These are phyloP conservation scores for Pythium pyrilobum DNA, from an alignment of 352 stramenopile genomes.

Conservation along the genomic window DNA sequence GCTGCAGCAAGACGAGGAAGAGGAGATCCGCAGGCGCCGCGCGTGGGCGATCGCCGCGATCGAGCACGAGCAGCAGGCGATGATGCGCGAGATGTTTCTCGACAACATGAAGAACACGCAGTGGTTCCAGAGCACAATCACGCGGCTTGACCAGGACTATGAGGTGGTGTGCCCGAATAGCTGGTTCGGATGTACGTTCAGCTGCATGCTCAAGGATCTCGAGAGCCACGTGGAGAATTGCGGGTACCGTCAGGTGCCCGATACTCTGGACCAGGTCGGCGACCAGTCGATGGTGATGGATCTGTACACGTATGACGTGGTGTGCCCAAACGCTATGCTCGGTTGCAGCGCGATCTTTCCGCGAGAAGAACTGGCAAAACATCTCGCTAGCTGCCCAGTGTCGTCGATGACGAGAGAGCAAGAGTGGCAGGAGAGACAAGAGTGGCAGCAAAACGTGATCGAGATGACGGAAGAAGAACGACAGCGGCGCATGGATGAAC, in stretches of 20 bases:
- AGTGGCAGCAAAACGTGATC: slow-evolving; percentile 61
- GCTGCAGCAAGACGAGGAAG: slow-evolving; percentile 70
- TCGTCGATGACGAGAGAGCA: slow-evolving; percentile 69
- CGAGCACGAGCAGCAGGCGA: slow-evolving; percentile 75
- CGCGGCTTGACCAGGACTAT: slow-evolving; percentile 71
- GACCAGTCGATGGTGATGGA: slow-evolving; percentile 49
- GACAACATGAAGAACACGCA: slow-evolving; percentile 88
- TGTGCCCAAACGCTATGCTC: slow-evolving; percentile 78
- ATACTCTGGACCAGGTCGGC: slow-evolving; percentile 58
- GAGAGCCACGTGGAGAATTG: slow-evolving; percentile 63
- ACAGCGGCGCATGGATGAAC: slow-evolving; percentile 58
- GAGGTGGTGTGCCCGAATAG: slow-evolving; percentile 83
- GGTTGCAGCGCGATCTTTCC: slow-evolving; percentile 78
- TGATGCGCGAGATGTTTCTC: slow-evolving; percentile 80
- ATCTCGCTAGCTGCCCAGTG: slow-evolving; percentile 60
- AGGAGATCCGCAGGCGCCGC: slow-evolving; percentile 54
- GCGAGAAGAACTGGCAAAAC: slow-evolving; percentile 56
- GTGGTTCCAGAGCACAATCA: slow-evolving; percentile 86
- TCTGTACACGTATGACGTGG: slow-evolving; percentile 78
- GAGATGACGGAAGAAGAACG: slow-evolving; percentile 72
- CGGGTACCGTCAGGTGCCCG: slow-evolving; percentile 70
- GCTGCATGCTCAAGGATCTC: slow-evolving; percentile 78
- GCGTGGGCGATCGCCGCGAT: slow-evolving; percentile 76
- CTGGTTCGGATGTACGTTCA: slow-evolving; percentile 84
- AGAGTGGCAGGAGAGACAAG: slow-evolving; percentile 69